Evolutionary conservation across 2,329 filamentous ascomycete species (phyloP), one percentile per base, ranked within the genome.

Genomic region (Penicillium sp.): DNA sequence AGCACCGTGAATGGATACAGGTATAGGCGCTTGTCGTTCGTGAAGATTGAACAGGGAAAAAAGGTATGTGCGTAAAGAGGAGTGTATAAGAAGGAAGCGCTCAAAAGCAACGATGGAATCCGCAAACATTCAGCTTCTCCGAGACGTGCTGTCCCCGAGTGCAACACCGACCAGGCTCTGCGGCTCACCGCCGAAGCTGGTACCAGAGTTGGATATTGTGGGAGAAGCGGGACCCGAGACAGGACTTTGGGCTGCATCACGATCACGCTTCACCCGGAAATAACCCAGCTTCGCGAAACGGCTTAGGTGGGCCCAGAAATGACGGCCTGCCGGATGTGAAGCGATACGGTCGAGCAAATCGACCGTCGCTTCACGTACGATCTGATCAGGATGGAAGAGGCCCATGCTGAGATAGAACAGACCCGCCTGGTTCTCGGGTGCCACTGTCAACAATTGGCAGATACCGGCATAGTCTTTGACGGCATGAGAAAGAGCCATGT

Each of bases 331-430:
- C 66, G 95, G 88, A 72, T 99, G 92, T 51, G 87, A 85, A 60
- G 85, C 83, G 48, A 99, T 85, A 20, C 91, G 82, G 60, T 92
- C 90, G 20, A 99, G 72, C 31, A 99, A 75, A 54, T 89, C 89
- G 1, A 90, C 87, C 2, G 90, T 89, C 49, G 84, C 85, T 61
- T 87, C 74, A 31, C 94, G 81, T 10, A 96, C 92, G 46, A 90
- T 87, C 31, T 81, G 79, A 58, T 92, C 85, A 49, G 91, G 90
- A 75, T 99, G 94, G 69, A 97, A 96, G 5, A 99, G 78, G 0
- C 94, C 94, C 46, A 97, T 81, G 5, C 88, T 89, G 24, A 99
- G 75, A 63, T 96, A 96, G 69, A 97, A 97, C 3, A 97, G 79
- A 0, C 90, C 94, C 0, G 88, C 89, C 63, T 94, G 90, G 25